phyloP scores from a whole-genome alignment of 306 rosid species.

The Acacia confusa region DNA sequence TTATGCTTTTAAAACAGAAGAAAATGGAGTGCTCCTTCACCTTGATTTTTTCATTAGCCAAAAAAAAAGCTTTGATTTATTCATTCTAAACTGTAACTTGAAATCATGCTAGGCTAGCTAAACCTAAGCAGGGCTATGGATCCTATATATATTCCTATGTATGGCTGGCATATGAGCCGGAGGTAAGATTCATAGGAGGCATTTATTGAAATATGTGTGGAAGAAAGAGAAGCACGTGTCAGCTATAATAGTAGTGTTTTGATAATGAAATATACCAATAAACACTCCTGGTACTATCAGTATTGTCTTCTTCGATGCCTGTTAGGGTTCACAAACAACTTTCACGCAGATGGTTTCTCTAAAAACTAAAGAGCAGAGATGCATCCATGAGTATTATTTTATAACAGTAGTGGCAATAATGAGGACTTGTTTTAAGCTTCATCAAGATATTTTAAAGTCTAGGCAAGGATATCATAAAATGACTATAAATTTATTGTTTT shows the following conservation, averaged over 20 bases:
- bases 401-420: background rate
- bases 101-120: conserved; percentile 34
- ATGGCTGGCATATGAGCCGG: background rate
- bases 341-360: background rate
- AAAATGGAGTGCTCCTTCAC: no score
- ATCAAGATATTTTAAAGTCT: background rate
- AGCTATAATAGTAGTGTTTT: background rate
- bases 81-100: conserved; percentile 2
- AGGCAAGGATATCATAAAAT: background rate
- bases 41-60: no score
- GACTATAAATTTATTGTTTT: background rate
- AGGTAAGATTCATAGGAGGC: background rate
- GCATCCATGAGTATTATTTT: background rate
- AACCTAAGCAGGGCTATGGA: background rate
- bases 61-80: background rate
- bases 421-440: background rate
- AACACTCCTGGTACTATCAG: background rate
- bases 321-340: no score
- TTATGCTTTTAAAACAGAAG: no score
- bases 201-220: background rate
- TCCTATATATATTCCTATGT: background rate
- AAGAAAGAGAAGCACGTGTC: background rate
- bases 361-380: background rate
- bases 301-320: background rate
- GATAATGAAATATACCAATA: background rate